phyloP scores from a whole-genome alignment of 495 filamentous ascomycete genomes.

The Aspergillus egyptiacus region DNA sequence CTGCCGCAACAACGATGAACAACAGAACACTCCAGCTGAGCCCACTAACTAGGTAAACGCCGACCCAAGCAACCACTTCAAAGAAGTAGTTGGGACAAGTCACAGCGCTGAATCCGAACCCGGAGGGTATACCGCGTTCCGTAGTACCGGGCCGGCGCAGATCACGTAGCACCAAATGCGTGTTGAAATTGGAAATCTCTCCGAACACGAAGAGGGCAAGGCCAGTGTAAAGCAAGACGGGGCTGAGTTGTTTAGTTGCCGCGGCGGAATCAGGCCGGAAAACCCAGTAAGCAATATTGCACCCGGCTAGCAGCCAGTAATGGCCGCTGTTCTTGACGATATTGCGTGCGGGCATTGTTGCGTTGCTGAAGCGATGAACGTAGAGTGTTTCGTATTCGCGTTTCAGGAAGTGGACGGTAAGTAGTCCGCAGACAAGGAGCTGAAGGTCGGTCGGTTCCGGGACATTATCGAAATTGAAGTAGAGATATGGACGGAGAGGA shows the following conservation, averaged over 20 bases:
- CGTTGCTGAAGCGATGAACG: constrained; percentile 89
- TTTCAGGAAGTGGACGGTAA: constrained; percentile 84
- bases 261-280: constrained; percentile 67
- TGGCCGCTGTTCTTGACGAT: constrained; percentile 88
- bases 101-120: constrained; percentile 78
- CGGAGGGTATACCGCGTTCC: constrained; percentile 78
- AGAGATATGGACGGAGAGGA: constrained; percentile 66
- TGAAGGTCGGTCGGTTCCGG: constrained; percentile 58
- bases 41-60: constrained; percentile 64
- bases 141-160: constrained; percentile 76
- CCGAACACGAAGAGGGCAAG: constrained; percentile 65
- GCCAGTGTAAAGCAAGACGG: constrained; percentile 51
- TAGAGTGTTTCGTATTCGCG: constrained; percentile 92
- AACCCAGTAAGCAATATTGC: constrained; percentile 77
- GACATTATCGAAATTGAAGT: constrained; percentile 51
- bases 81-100: constrained; percentile 98
- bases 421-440: constrained; percentile 61
- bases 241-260: constrained; percentile 38
- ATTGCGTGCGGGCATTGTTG: constrained; percentile 83
- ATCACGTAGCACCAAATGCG: constrained; percentile 67
- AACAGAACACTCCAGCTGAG: constrained; percentile 68
- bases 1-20: constrained; percentile 61
- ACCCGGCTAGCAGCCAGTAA: constrained; percentile 80
- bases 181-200: constrained; percentile 71
- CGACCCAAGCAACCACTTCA: constrained; percentile 79